Evolutionary conservation across 2,329 filamentous ascomycete genomes (phyloP), one percentile per base, ranked within the genome.

Genomic region (Dactylellina sp.): DNA sequence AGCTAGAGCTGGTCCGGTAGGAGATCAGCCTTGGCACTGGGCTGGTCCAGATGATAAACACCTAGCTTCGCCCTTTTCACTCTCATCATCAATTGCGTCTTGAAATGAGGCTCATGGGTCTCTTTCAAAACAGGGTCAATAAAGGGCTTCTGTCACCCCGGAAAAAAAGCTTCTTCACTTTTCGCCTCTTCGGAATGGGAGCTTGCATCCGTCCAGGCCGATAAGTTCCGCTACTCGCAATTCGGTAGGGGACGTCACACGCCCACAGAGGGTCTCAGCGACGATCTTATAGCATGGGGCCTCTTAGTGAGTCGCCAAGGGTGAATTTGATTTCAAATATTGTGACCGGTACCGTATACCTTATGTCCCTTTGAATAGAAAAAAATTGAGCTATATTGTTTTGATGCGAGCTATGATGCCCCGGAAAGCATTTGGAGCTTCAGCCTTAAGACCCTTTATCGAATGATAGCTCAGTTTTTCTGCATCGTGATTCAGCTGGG

Each of bases 131-230:
- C 7, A 25, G 46, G 61, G 25, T 22, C 20, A 52, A 57, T 35
- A 37, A 42, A n/a, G n/a, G n/a, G n/a, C 35, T 52, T 32, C 9
- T 9, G 28, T 7, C 24, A 16, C n/a, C 24, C 24, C 50, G 28
- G 12, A 9, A 20, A n/a, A n/a, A n/a, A 32, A 32, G 28, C 1
- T 14, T 53, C 18, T 55, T 47, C 14, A 20, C 28, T 28, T 32
- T 61, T 61, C 61, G 70, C 70, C 35, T 61, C 35, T 74, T 74
- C 61, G 68, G 68, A 72, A 52, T 71, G 40, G 28, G 39, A 18
- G 24, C 37, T 20, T 40, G 35, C 35, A 57, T 46, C 20, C 40
- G 53, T 62, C 28, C 9, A 25, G 16, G 40, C 70, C 61, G 70
- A 56, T 20, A 18, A n/a, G 35, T 52, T 53, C 55, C 52, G 47